Evolutionary conservation across 352 stramenopile species (phyloP).

Genomic region (Saprolegnia parasitica): DNA sequence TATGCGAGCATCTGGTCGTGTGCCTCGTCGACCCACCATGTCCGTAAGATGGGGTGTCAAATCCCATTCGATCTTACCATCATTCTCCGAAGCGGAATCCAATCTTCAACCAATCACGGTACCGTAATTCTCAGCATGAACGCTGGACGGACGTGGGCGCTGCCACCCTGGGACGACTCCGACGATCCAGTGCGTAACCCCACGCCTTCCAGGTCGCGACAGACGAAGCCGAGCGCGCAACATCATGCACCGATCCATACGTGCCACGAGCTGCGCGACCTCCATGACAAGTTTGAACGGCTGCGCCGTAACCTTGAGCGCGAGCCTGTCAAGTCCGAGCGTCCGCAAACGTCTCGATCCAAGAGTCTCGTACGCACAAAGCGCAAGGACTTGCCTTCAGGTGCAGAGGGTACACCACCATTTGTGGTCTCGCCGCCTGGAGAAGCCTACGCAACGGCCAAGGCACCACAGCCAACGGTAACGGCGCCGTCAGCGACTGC

Average conservation of each 20-base stretch:
- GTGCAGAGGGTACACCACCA: background rate
- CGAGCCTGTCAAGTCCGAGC: background rate
- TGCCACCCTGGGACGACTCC: slow-evolving; percentile 23
- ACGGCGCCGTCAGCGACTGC: too few relatives aligned
- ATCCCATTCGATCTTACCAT: too few relatives aligned
- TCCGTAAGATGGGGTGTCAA: too few relatives aligned
- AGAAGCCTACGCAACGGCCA: background rate
- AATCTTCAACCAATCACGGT: too few relatives aligned
- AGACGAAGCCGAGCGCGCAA: background rate
- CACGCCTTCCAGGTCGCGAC: background rate
- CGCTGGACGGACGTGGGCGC: background rate
- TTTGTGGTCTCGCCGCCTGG: background rate
- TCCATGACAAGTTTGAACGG: slow-evolving; percentile 16
- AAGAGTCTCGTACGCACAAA: background rate
- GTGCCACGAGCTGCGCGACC: background rate
- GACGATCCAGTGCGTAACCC: background rate
- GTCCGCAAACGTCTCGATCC: background rate
- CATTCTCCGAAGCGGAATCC: too few relatives aligned
- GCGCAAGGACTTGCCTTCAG: background rate
- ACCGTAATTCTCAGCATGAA: too few relatives aligned
- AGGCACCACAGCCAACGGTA: background rate
- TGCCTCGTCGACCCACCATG: too few relatives aligned
- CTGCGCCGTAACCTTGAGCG: background rate
- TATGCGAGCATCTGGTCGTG: too few relatives aligned
- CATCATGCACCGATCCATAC: background rate